Conservation (phyloP, 306 rosid genomes). For the Abrus pulchellus region DNA sequence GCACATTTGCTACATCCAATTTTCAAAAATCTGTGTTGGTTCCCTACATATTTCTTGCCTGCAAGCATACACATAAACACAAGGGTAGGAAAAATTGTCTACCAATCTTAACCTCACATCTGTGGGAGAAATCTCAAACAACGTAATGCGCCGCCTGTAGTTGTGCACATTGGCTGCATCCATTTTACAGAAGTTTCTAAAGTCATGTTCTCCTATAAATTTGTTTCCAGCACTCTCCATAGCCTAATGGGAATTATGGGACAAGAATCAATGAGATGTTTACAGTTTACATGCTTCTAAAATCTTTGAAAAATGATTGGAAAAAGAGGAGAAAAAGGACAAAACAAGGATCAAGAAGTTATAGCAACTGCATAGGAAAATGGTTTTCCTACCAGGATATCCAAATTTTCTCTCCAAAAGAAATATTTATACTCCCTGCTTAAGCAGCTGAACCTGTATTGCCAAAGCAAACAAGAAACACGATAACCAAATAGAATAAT, state of each 20-base stretch:
- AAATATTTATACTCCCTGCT: slow-evolving; percentile 91
- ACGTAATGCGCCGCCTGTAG: slow-evolving; percentile 69
- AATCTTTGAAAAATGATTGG: slow-evolving; percentile 32
- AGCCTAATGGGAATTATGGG: slow-evolving; percentile 75
- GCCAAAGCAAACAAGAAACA: slow-evolving; percentile 48
- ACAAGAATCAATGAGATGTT: slow-evolving; percentile 43
- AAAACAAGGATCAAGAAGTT: slow-evolving; percentile 32
- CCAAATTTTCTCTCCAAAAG: slow-evolving; percentile 84
- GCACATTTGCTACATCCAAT: slow-evolving; percentile 70
- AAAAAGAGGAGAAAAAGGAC: slow-evolving; percentile 33
- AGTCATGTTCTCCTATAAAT: slow-evolving; percentile 90
- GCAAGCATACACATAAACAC: slow-evolving; percentile 4
- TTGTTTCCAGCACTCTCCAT: slow-evolving; percentile 83
- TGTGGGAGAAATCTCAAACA: slow-evolving; percentile 68
- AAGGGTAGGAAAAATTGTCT: slow-evolving; percentile 58
- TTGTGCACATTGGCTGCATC: slow-evolving; percentile 95
- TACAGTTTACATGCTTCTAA: slow-evolving; percentile 32
- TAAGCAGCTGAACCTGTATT: slow-evolving; percentile 88
- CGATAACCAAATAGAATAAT: slow-evolving; percentile 33
- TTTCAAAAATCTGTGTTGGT: slow-evolving; percentile 63
- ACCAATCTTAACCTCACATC: slow-evolving; percentile 90
- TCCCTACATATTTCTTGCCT: slow-evolving; percentile 54
- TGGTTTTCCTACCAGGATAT: slow-evolving; percentile 62
- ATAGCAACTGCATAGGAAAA: slow-evolving; percentile 32
- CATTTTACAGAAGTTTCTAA: slow-evolving; percentile 96